These are phyloP conservation scores for Hymenoscyphus infarciens DNA, from an alignment of 2,329 filamentous ascomycete genomes.

Conservation along the genomic window DNA sequence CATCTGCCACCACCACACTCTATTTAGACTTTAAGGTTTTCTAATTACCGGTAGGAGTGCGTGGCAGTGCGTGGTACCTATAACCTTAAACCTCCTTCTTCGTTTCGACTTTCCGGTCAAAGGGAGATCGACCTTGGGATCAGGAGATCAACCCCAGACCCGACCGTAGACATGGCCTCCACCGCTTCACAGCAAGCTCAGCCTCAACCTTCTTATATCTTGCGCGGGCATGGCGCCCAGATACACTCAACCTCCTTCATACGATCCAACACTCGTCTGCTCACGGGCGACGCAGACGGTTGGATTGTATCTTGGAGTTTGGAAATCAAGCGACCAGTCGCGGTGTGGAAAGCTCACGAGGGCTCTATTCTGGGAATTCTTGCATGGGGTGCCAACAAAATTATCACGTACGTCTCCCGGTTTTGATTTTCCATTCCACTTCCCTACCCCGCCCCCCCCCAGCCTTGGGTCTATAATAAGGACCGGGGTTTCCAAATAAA, in stretches of 20 bases:
- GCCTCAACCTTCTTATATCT: conserved; percentile 50
- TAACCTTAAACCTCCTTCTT: background rate
- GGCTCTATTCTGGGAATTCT: conserved; percentile 71
- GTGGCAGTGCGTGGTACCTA: background rate
- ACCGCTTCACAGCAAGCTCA: conserved; percentile 33
- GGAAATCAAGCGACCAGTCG: conserved; percentile 72
- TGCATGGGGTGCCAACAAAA: conserved; percentile 65
- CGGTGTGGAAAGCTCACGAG: conserved; percentile 83
- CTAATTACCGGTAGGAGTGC: background rate
- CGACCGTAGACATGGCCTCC: background rate
- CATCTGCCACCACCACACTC: background rate
- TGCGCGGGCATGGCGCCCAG: conserved; percentile 80
- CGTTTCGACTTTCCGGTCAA: conserved; percentile 5
- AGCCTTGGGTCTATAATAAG: background rate
- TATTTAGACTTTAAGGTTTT: conserved; percentile 14
- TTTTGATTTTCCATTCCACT: conserved; percentile 12
- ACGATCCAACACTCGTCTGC: conserved; percentile 67
- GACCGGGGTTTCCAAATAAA: background rate
- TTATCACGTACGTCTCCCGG: conserved; percentile 74
- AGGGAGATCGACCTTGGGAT: conserved; percentile 1
- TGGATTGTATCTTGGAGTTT: conserved; percentile 86
- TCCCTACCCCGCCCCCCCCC: no score
- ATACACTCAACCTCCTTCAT: conserved; percentile 76
- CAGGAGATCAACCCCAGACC: background rate
- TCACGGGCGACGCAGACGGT: conserved; percentile 86